Percentiles rank a stretch among this genome's conserved stretches.
Evolutionary conservation across 164 flowering plant genomes (phyloP).

Genomic region (Liquidambar formosana): DNA sequence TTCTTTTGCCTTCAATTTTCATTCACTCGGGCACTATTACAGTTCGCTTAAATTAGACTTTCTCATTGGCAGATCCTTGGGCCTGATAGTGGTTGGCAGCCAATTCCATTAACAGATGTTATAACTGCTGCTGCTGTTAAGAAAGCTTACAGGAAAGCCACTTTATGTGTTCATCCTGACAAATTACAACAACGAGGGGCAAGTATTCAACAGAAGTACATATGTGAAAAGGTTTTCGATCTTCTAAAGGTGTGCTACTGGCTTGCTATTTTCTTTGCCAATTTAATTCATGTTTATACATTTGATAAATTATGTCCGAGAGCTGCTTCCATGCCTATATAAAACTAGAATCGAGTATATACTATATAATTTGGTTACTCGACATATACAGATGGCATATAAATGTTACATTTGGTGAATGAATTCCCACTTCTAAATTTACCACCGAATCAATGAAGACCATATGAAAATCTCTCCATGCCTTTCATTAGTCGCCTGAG

Average conservation of each 20-base stretch:
- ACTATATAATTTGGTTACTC: neutral
- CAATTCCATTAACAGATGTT: slow-evolving; percentile 81
- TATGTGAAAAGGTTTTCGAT: slow-evolving; percentile 96
- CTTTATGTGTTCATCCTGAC: slow-evolving; percentile 96
- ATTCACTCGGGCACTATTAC: neutral
- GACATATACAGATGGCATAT: neutral
- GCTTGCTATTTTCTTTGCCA: neutral
- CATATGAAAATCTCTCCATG: neutral
- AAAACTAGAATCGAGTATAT: neutral
- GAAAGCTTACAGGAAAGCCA: slow-evolving; percentile 91
- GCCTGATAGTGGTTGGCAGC: slow-evolving; percentile 96
- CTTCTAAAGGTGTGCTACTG: slow-evolving; percentile 76
- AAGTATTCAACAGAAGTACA: slow-evolving; percentile 86
- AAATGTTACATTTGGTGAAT: neutral
- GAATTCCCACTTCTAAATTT: neutral
- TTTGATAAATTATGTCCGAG: too few relatives aligned
- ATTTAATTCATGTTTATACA: neutral
- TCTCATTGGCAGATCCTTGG: slow-evolving; percentile 76
- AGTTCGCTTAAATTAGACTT: neutral
- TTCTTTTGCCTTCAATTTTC: neutral
- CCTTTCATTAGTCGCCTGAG: neutral
- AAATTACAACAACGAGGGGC: slow-evolving; percentile 95
- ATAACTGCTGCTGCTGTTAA: slow-evolving; percentile 90
- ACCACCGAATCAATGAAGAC: neutral
- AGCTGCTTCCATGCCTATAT: too few relatives aligned